Evolutionary conservation across 2,329 filamentous ascomycete genomes (phyloP).

Genomic region (Exutisphaerella laricina): DNA sequence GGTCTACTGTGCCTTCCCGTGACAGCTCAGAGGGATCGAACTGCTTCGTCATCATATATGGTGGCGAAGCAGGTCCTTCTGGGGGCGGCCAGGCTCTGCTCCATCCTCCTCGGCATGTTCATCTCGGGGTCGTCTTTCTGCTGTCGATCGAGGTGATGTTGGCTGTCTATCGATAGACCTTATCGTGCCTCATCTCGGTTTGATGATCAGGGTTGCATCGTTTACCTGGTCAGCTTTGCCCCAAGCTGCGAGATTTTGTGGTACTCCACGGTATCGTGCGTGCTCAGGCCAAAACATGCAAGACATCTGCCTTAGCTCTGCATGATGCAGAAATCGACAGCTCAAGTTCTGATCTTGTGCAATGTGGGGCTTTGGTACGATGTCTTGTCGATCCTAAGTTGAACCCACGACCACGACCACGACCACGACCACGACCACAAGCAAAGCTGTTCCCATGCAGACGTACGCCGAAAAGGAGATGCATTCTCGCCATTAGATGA

Average conservation of each 20-base stretch:
- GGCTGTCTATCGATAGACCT: no score
- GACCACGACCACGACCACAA: no score
- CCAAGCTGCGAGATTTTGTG: slow-evolving; percentile 14
- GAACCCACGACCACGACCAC: no score
- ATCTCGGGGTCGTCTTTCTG: no score
- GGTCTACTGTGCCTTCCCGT: slow-evolving; percentile 12
- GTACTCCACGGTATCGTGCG: slow-evolving; percentile 22
- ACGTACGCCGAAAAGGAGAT: no score
- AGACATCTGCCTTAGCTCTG: slow-evolving; percentile 11
- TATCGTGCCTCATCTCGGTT: no score
- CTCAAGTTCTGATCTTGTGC: slow-evolving; percentile 7
- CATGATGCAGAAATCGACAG: slow-evolving; percentile 19
- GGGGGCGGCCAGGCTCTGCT: no score
- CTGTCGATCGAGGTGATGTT: no score
- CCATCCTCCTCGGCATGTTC: no score
- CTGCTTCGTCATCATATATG: slow-evolving; percentile 1
- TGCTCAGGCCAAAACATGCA: slow-evolving; percentile 13
- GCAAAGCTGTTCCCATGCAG: no score
- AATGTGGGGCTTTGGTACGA: neutral
- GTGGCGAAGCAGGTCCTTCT: no score
- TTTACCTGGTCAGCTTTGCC: slow-evolving; percentile 15
- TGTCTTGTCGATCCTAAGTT: neutral
- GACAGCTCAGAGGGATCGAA: slow-evolving; percentile 10
- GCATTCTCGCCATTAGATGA: no score
- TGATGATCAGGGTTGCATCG: slow-evolving; percentile 3